phyloP scores from a whole-genome alignment of 192 early-diverging fungal genomes.

The Chytriomyces sp. region DNA sequence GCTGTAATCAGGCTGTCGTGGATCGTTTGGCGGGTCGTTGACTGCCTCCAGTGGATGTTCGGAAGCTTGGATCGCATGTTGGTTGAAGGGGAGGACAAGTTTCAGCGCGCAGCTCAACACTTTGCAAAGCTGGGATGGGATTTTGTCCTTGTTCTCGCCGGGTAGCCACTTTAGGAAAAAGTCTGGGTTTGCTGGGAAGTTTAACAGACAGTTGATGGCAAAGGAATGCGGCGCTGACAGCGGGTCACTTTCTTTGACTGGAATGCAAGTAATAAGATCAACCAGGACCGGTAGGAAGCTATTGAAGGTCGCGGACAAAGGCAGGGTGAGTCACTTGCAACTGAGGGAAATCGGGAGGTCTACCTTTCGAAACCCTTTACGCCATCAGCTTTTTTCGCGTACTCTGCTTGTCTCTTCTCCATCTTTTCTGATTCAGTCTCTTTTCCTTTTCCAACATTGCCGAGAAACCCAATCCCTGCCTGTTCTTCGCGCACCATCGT shows the following conservation, averaged over 20 bases:
- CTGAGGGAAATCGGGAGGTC: not conserved
- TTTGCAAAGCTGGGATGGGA: conserved; percentile 34
- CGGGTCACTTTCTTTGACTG: conserved; percentile 43
- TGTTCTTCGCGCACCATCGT: conserved; percentile 32
- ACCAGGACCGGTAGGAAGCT: conserved; percentile 48
- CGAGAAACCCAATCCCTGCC: conserved; percentile 1
- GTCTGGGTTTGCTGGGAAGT: conserved; percentile 55
- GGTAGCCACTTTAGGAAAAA: conserved; percentile 47
- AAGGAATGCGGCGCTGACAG: conserved; percentile 77
- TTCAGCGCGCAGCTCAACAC: conserved; percentile 38
- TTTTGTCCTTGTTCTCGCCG: conserved; percentile 20
- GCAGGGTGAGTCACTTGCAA: not conserved
- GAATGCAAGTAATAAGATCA: conserved; percentile 33
- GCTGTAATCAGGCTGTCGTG: conserved; percentile 48
- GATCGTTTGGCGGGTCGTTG: conserved; percentile 37
- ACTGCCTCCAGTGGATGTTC: conserved; percentile 21
- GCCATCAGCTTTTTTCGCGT: conserved; percentile 20
- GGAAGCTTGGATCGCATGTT: conserved; percentile 26
- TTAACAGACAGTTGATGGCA: conserved; percentile 77
- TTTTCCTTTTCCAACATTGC: not conserved
- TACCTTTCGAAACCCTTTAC: conserved; percentile 31
- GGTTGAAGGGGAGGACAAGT: conserved; percentile 18
- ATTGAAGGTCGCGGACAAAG: not conserved
- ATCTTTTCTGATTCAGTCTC: conserved; percentile 3
- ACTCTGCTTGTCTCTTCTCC: not conserved